Evolutionary conservation across 2,329 filamentous ascomycete species (phyloP).

Genomic region (Fusarium staphyleae): DNA sequence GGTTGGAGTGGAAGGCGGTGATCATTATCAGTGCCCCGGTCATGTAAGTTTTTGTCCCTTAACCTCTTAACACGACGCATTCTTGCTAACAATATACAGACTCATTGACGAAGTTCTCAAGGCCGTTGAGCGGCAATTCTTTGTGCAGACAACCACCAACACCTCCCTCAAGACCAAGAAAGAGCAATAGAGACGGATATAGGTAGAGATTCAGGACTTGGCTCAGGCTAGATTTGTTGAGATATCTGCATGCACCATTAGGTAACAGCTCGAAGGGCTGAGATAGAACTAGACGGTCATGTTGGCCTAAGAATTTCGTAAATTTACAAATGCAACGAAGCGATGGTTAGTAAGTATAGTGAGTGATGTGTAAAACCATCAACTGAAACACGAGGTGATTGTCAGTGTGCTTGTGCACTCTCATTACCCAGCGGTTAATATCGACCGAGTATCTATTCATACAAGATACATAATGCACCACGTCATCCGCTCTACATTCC

Average conservation of each 20-base stretch:
- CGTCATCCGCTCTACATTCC: conserved; percentile 20
- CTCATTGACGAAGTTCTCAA: conserved; percentile 87
- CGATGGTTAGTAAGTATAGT: not conserved
- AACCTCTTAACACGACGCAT: not conserved
- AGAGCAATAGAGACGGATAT: conserved; percentile 52
- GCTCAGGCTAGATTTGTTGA: conserved; percentile 41
- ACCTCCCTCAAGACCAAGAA: conserved; percentile 58
- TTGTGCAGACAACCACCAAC: conserved; percentile 59
- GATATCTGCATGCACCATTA: conserved; percentile 42
- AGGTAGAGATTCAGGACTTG: conserved; percentile 30
- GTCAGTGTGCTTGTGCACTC: conserved; percentile 34
- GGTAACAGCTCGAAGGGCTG: conserved; percentile 21
- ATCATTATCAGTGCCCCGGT: conserved; percentile 88
- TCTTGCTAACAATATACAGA: conserved; percentile 52
- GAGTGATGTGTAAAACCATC: not conserved
- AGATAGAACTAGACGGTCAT: conserved; percentile 34
- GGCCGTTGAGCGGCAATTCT: conserved; percentile 72
- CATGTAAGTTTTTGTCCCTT: conserved; percentile 68
- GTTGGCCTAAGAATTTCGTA: conserved; percentile 25
- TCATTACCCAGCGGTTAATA: conserved; percentile 39
- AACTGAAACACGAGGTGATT: conserved; percentile 5
- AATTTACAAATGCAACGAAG: conserved; percentile 13
- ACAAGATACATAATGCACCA: conserved; percentile 43
- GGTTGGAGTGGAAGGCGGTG: conserved; percentile 91
- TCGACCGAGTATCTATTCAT: conserved; percentile 46